Base-by-base conservation (phyloP, 225 moss, liverwort and hornwort genomes). In the Sphagnum contortum region DNA sequence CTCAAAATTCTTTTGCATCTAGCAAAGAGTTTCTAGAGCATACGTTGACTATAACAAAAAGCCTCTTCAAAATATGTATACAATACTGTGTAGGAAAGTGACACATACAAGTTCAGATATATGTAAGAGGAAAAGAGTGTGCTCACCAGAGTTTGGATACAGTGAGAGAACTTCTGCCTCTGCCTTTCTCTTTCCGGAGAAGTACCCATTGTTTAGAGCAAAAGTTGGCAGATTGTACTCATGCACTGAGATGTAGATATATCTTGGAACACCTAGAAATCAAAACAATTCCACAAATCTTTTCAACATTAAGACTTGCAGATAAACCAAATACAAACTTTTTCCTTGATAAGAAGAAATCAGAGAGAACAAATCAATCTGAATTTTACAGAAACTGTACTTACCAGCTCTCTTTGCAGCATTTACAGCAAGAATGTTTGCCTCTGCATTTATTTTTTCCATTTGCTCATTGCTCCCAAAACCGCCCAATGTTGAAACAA, bases 361-460 rank as follows among this genome's bases (percentile, higher is more conserved):
- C 29, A 29, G 29, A 29, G 29, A 29, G 1, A 29, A 29, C 29
- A 29, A 29, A 29, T 29, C 29, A 29, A 29, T 29, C 29, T 29
- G 29, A 29, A 29, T 29, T 29, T 29, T 29, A 29, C 29, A 29
- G 29, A 1, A 29, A 29, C 29, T 29, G 29, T 61, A 62, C 73
- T 68, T 59, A 95, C 91, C 92, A 65, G 90, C 92, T 56, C 74
- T 78, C 62, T 71, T 80, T 55, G 96, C 90, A 71, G 90, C 96
- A 57, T 90, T 82, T 9, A 92, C 85, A 57, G 92, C 88, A 63
- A 85, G 61, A 62, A 98, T 75, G 57, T 98, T 98, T 7, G 92
- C 92, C 64, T 92, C 90, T 6, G 90, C 96, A 47, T 98, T 98
- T 49, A 93, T 57, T 66, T 80, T 89, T 79, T 89, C 87, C 96